A percentile compares a stretch with the other conserved stretches of the same genome.
These are phyloP conservation scores for Hortiboletus flavorubellus DNA, from an alignment of 768 basidiomycete genomes.

Conservation along the genomic window DNA sequence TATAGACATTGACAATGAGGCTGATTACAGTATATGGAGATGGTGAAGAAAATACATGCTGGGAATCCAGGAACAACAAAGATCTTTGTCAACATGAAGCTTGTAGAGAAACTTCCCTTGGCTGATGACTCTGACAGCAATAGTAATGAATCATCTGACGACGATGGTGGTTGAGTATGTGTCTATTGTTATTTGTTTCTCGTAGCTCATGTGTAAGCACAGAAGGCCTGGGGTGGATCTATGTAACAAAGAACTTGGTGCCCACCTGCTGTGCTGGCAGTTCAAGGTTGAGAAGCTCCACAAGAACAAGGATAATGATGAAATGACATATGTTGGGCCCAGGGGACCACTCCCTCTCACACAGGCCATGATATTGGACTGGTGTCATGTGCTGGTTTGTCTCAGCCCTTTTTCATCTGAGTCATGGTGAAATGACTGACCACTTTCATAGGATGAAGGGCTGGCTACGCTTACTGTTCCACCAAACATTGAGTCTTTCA, in stretches of 20 bases:
- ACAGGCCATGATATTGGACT: constrained; percentile 8
- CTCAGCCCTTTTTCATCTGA: not conserved
- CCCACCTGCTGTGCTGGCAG: not conserved
- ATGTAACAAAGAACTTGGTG: too few relatives aligned
- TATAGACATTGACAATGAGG: constrained; percentile 10
- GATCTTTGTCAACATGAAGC: constrained; percentile 4
- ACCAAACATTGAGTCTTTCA: constrained; percentile 4
- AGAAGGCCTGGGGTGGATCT: too few relatives aligned
- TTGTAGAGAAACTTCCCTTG: not conserved
- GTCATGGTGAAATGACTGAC: not conserved
- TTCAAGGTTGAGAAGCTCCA: constrained; percentile 1
- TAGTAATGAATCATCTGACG: too few relatives aligned
- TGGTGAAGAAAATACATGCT: too few relatives aligned
- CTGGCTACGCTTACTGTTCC: not conserved
- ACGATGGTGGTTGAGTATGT: too few relatives aligned
- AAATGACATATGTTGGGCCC: constrained; percentile 3
- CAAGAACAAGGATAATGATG: constrained; percentile 3
- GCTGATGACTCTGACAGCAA: not conserved
- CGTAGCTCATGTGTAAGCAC: too few relatives aligned
- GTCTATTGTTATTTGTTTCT: too few relatives aligned
- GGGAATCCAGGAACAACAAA: not conserved
- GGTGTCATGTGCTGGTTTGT: constrained; percentile 2
- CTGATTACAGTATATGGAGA: constrained; percentile 8
- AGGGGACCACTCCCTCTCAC: not conserved
- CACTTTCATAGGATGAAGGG: constrained; percentile 1